These are phyloP conservation scores for Russula abietina DNA, from an alignment of 768 basidiomycete genomes.

Conservation along the genomic window DNA sequence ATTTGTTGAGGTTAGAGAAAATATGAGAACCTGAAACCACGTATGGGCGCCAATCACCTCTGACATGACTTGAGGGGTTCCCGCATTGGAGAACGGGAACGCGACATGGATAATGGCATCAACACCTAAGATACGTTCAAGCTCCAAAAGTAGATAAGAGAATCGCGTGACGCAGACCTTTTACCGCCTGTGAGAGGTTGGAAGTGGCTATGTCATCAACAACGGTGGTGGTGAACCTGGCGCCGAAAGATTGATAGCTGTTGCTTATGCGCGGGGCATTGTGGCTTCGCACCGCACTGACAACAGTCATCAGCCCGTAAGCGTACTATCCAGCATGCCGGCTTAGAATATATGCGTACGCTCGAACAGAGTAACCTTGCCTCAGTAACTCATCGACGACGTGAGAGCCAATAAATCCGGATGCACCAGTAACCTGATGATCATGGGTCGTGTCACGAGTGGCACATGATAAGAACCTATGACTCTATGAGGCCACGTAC, in stretches of 20 bases:
- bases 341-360: constrained; percentile 26
- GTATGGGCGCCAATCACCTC: neutral
- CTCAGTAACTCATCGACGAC: constrained; percentile 40
- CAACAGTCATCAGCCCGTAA: neutral
- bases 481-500: constrained; percentile 9
- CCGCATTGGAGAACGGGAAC: constrained; percentile 6
- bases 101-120: constrained; percentile 24
- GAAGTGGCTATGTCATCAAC: too few relatives aligned
- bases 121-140: constrained; percentile 3
- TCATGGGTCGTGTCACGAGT: too few relatives aligned
- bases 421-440: constrained; percentile 40
- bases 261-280: too few relatives aligned
- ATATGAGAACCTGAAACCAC: too few relatives aligned
- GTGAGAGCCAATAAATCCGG: constrained; percentile 37
- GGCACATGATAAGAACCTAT: too few relatives aligned
- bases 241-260: too few relatives aligned
- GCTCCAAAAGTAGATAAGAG: too few relatives aligned
- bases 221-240: too few relatives aligned
- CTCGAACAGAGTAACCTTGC: constrained; percentile 46
- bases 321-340: neutral
- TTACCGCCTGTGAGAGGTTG: constrained; percentile 24
- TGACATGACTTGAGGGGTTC: constrained; percentile 17
- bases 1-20: neutral
- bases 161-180: constrained; percentile 15
- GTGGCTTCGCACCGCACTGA: too few relatives aligned